phyloP scores from a whole-genome alignment of 2,329 filamentous ascomycete genomes.

The Penicillium janthinellum region DNA sequence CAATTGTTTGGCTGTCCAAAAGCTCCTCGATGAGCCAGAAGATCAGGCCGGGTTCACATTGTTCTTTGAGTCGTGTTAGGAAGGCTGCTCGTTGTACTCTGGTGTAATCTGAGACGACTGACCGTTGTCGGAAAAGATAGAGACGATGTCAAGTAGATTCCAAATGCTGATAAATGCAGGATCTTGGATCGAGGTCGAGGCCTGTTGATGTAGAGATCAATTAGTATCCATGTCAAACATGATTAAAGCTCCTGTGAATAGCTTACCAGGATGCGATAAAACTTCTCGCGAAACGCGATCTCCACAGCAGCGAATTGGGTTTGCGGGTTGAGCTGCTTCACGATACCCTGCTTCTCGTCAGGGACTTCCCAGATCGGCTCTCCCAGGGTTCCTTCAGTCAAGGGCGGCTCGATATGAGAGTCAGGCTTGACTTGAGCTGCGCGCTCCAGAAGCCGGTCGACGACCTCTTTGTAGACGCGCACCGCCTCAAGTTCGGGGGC shows the following conservation, averaged over 20 bases:
- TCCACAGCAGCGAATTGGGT: slow-evolving; percentile 70
- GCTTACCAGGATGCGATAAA: slow-evolving; percentile 74
- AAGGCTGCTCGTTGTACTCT: not conserved
- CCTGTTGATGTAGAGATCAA: slow-evolving; percentile 49
- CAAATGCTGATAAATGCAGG: slow-evolving; percentile 81
- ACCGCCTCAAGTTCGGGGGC: slow-evolving; percentile 38
- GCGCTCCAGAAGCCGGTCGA: slow-evolving; percentile 61
- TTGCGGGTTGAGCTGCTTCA: slow-evolving; percentile 54
- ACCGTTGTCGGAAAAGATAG: slow-evolving; percentile 80
- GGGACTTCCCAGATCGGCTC: slow-evolving; percentile 44
- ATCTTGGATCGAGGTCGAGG: slow-evolving; percentile 72
- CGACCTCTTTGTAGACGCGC: slow-evolving; percentile 53
- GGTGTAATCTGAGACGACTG: slow-evolving; percentile 45
- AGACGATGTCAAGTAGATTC: slow-evolving; percentile 92
- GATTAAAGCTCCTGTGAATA: not conserved
- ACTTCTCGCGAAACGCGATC: slow-evolving; percentile 77
- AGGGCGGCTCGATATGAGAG: slow-evolving; percentile 68
- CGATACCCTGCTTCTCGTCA: slow-evolving; percentile 21
- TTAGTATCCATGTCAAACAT: not conserved
- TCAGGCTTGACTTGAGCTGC: slow-evolving; percentile 62
- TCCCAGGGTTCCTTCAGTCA: slow-evolving; percentile 66
- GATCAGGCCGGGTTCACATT: slow-evolving; percentile 75
- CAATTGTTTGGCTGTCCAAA: slow-evolving; percentile 91
- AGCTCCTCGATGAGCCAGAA: slow-evolving; percentile 94
- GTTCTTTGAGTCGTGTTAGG: slow-evolving; percentile 41